Evolutionary conservation across 441 rosid species (phyloP).

Genomic region (Populus hybrid): DNA sequence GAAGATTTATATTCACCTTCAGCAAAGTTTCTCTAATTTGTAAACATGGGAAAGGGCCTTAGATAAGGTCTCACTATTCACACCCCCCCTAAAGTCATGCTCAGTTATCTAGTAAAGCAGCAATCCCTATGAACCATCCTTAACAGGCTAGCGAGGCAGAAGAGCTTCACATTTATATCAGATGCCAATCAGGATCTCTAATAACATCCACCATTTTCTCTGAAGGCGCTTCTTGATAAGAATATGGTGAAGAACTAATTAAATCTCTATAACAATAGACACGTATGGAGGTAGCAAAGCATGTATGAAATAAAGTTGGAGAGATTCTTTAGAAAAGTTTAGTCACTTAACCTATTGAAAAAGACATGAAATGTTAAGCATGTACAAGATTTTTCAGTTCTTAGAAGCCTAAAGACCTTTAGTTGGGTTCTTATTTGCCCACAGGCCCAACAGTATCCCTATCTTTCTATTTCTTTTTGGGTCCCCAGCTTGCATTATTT

Average conservation of each 20-base stretch:
- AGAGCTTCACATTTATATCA: background rate
- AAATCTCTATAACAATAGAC: background rate
- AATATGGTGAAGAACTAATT: background rate
- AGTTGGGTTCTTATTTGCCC: background rate
- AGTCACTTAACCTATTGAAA: background rate
- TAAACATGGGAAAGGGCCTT: background rate
- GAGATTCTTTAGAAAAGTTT: constrained; percentile 7
- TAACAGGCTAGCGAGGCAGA: background rate
- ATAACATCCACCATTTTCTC: background rate
- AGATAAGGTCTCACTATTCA: background rate
- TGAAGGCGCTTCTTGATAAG: background rate
- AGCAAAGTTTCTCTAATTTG: background rate
- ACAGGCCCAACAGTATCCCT: too few relatives aligned
- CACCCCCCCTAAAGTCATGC: background rate
- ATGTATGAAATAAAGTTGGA: background rate
- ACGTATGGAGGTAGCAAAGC: background rate
- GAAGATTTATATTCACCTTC: constrained; percentile 7
- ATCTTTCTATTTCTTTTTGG: background rate
- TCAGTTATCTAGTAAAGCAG: background rate
- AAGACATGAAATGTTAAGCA: background rate
- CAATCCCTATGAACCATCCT: background rate
- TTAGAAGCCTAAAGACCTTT: background rate
- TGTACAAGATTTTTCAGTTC: background rate
- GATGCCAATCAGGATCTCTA: background rate
- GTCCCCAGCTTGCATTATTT: background rate